Conservation (phyloP, 2,329 filamentous ascomycete species). For the Trichoderma endophyticum region DNA sequence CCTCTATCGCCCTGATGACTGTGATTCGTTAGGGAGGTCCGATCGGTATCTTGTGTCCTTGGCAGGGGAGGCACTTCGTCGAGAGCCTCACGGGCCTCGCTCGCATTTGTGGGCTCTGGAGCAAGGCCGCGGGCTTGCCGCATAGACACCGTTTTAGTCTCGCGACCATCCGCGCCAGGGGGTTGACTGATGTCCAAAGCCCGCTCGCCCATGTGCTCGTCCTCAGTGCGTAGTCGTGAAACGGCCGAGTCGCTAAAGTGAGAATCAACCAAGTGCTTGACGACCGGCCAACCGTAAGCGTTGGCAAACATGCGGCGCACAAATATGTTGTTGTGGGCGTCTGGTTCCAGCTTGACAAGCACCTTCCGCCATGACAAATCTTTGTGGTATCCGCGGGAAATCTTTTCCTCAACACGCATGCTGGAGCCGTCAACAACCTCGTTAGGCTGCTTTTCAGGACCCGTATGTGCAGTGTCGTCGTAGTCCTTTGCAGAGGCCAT, state of each 20-base stretch:
- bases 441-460: conserved; percentile 39
- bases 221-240: conserved; percentile 63
- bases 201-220: conserved; percentile 65
- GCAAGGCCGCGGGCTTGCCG: conserved; percentile 16
- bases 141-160: conserved; percentile 46
- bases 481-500: conserved; percentile 47
- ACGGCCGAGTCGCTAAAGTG: conserved; percentile 75
- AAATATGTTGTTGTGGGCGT: conserved; percentile 98
- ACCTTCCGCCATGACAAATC: conserved; percentile 96
- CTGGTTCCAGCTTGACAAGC: conserved; percentile 88
- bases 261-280: conserved; percentile 90
- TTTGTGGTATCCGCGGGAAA: conserved; percentile 89
- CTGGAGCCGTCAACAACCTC: conserved; percentile 55
- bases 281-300: conserved; percentile 94
- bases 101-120: conserved; percentile 24
- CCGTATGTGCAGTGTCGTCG: conserved; percentile 49
- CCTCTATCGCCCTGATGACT: conserved; percentile 4
- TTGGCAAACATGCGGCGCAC: conserved; percentile 96
- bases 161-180: conserved; percentile 62
- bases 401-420: conserved; percentile 96
- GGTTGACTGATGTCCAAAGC: conserved; percentile 58
- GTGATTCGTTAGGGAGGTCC: conserved; percentile 20
- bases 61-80: conserved; percentile 46
- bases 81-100: conserved; percentile 36
- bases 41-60: conserved; percentile 25